These are phyloP conservation scores for Gymnopilus junonius DNA, from an alignment of 768 basidiomycete species.

Conservation along the genomic window DNA sequence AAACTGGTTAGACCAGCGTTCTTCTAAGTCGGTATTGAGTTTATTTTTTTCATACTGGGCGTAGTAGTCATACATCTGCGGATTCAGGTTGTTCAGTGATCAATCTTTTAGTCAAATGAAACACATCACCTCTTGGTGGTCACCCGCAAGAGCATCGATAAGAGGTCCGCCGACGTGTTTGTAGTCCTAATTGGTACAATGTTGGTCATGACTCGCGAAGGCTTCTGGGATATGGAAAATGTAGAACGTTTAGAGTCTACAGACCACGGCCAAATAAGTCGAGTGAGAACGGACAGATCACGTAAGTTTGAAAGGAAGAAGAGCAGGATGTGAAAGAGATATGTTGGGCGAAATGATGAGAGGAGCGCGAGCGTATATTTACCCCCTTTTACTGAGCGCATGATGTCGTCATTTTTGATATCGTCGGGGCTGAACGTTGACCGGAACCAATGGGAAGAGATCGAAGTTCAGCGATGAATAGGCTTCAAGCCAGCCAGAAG, in stretches of 20 bases:
- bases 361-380: not conserved
- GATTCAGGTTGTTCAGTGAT: not conserved
- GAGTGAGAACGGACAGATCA: not conserved
- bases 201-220: slow-evolving; percentile 3
- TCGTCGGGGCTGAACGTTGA: too few relatives aligned
- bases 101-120: not conserved
- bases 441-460: not conserved
- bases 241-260: not conserved
- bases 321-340: not conserved
- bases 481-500: too few relatives aligned
- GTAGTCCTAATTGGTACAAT: not conserved
- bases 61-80: slow-evolving; percentile 61
- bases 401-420: not conserved
- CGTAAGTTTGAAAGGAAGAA: not conserved
- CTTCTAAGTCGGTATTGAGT: slow-evolving; percentile 50
- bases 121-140: slow-evolving; percentile 26
- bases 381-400: not conserved
- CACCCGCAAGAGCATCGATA: slow-evolving; percentile 22
- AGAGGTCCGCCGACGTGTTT: slow-evolving; percentile 16
- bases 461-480: too few relatives aligned
- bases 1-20: slow-evolving; percentile 58
- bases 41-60: slow-evolving; percentile 47
- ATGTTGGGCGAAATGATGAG: not conserved
- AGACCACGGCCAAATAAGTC: not conserved
- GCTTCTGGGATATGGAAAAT: not conserved